These are phyloP conservation scores for Aspergillus ustus DNA, from an alignment of 2,329 filamentous ascomycete genomes.

Conservation along the genomic window DNA sequence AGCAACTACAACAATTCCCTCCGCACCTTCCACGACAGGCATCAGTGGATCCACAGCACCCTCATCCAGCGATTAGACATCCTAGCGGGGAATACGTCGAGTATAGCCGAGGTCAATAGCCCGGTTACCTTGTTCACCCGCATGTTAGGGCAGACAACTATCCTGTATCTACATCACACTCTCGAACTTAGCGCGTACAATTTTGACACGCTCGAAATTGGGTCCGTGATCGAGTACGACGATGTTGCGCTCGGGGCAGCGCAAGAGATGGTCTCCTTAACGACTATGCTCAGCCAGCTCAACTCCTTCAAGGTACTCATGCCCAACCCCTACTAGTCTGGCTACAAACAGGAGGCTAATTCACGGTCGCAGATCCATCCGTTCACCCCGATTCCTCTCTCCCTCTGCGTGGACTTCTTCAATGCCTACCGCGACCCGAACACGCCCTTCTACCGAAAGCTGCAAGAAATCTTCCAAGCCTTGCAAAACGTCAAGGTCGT, in stretches of 20 bases:
- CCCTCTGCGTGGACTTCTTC: background rate
- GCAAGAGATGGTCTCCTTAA: constrained; percentile 17
- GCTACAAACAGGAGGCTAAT: background rate
- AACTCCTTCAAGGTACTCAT: constrained; percentile 19
- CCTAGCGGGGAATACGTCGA: background rate
- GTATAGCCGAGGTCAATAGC: background rate
- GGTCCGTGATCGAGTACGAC: constrained; percentile 1
- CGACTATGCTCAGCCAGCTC: constrained; percentile 11
- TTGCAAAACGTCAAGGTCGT: background rate
- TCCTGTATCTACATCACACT: constrained; percentile 1
- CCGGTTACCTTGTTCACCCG: background rate
- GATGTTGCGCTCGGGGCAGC: constrained; percentile 13
- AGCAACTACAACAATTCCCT: background rate
- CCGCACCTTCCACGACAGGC: background rate
- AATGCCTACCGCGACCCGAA: background rate
- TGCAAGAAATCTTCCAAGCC: background rate
- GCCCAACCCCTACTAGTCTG: background rate
- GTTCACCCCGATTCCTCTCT: constrained; percentile 6
- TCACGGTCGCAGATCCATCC: constrained; percentile 1
- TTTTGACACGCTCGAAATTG: background rate
- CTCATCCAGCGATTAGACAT: background rate
- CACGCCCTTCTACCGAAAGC: background rate
- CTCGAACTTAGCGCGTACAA: background rate
- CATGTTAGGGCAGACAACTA: background rate
- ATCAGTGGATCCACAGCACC: constrained; percentile 5